Evolutionary conservation across 164 flowering plant species (phyloP), one percentile per base, ranked within the genome.

Genomic region (Liquidambar formosana): DNA sequence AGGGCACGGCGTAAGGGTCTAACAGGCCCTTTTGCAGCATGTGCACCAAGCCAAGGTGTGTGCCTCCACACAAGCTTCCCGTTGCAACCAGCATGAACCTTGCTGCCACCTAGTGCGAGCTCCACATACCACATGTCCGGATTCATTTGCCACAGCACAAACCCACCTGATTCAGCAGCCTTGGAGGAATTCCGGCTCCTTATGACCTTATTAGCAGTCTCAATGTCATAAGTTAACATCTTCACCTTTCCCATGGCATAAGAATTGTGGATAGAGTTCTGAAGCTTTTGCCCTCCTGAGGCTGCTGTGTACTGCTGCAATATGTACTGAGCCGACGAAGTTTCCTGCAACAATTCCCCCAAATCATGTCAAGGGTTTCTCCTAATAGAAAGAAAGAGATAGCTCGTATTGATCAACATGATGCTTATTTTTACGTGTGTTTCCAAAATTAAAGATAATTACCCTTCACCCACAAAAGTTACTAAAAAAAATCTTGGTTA

Each of bases 61-160:
- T 88, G 89, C 71, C 88, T 78, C 89, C 92, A 88, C 19, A 84
- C 92, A 21, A 88, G 80, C 78, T 77, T 81, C 48, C 92, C 92
- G 59, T 88, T 85, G 69, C 82, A 85, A 12, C 92, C 89, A 19
- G 89, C 91, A 76, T 84, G 87, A 77, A 87, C 88, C 72, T 87
- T 87, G 80, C 84, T 82, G 21, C 84, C 85, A 10, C 89, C 88
- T 25, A 85, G 79, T 0, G 85, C 88, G n/a, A 88, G 88, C 76
- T 88, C 89, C n/a, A 88, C 85, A 73, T 85, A 84, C 88, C 92
- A 88, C 88, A 85, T 84, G 59, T 85, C 88, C 1, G 89, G 89
- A n/a, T 73, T 77, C 89, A 84, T 88, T 74, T 85, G 89, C 92
- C 92, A 85, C 38, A 88, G 71, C 23, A 88, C 88, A 54, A 88